Percentiles rank a stretch among this genome's conserved stretches.
Conservation (phyloP, 1,139 yeast genomes). For the Neolecta irregularis region DNA sequence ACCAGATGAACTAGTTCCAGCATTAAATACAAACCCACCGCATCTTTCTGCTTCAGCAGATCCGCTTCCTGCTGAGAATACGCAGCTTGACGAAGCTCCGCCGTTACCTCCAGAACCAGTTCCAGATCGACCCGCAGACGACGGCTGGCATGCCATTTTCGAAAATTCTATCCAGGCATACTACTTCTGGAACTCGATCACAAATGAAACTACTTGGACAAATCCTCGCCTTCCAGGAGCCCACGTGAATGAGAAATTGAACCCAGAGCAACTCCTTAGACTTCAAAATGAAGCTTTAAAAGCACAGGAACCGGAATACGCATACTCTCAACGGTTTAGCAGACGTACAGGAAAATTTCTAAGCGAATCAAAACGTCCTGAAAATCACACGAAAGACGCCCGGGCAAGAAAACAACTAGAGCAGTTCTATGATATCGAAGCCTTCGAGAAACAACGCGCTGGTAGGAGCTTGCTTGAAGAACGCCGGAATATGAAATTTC, state of each 20-base stretch:
- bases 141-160: constrained; percentile 23
- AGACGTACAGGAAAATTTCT: constrained; percentile 10
- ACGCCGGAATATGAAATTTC: constrained; percentile 16
- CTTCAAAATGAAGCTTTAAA: neutral
- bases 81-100: constrained; percentile 6
- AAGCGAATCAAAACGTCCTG: constrained; percentile 6
- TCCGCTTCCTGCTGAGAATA: neutral
- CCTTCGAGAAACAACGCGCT: constrained; percentile 13
- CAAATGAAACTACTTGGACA: constrained; percentile 21
- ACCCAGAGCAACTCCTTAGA: neutral
- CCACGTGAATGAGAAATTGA: constrained; percentile 2
- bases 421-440: constrained; percentile 13
- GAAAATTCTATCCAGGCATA: constrained; percentile 18
- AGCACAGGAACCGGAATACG: constrained; percentile 5
- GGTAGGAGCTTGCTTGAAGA: constrained; percentile 18
- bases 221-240: constrained; percentile 18
- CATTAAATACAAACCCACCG: too few species aligned
- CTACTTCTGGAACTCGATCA: constrained; percentile 20
- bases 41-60: too few species aligned
- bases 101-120: constrained; percentile 17
- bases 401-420: constrained; percentile 7
- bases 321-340: constrained; percentile 9
- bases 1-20: neutral
- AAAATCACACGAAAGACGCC: constrained; percentile 8
- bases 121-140: constrained; percentile 15